These are phyloP conservation scores for Fusarium sp. DNA, from an alignment of 2,329 filamentous ascomycete species.

Conservation along the genomic window DNA sequence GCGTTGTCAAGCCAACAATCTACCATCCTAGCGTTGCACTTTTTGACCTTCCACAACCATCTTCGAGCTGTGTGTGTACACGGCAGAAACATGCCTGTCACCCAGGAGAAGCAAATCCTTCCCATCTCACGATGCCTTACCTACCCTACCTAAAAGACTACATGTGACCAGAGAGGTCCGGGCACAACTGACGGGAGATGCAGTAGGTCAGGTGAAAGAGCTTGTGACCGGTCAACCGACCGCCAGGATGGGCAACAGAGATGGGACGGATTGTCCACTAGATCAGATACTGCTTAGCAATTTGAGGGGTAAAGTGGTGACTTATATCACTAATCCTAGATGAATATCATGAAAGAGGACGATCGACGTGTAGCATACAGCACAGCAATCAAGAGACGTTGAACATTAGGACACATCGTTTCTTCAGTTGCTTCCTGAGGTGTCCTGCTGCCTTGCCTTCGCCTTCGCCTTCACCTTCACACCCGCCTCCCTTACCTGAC, in stretches of 20 bases:
- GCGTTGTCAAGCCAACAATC: background rate
- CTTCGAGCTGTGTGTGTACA: background rate
- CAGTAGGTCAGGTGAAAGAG: slow-evolving; percentile 36
- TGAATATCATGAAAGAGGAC: slow-evolving; percentile 5
- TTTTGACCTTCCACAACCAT: slow-evolving; percentile 15
- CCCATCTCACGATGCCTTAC: slow-evolving; percentile 14
- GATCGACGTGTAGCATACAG: slow-evolving; percentile 3
- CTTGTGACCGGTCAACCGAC: slow-evolving; percentile 31
- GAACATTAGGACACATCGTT: background rate
- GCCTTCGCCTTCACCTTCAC: slow-evolving; percentile 13
- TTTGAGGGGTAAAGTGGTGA: slow-evolving; percentile 33
- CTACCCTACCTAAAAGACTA: slow-evolving; percentile 9
- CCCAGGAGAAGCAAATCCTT: background rate
- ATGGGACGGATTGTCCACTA: slow-evolving; percentile 23
- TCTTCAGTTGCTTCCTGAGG: slow-evolving; percentile 9
- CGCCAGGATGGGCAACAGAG: slow-evolving; percentile 23
- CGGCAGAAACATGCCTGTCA: slow-evolving; percentile 3
- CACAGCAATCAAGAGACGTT: background rate
- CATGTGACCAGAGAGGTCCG: slow-evolving; percentile 28
- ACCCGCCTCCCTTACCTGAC: slow-evolving; percentile 21
- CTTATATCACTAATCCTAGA: slow-evolving; percentile 6
- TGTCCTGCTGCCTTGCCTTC: background rate
- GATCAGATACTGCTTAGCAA: slow-evolving; percentile 20
- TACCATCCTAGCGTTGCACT: slow-evolving; percentile 8
- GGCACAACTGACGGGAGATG: slow-evolving; percentile 14